Percentiles rank a stretch among this genome's conserved stretches.
These are phyloP conservation scores for Oryza longistaminata DNA, from an alignment of 176 grass and related monocot species.

Conservation along the genomic window DNA sequence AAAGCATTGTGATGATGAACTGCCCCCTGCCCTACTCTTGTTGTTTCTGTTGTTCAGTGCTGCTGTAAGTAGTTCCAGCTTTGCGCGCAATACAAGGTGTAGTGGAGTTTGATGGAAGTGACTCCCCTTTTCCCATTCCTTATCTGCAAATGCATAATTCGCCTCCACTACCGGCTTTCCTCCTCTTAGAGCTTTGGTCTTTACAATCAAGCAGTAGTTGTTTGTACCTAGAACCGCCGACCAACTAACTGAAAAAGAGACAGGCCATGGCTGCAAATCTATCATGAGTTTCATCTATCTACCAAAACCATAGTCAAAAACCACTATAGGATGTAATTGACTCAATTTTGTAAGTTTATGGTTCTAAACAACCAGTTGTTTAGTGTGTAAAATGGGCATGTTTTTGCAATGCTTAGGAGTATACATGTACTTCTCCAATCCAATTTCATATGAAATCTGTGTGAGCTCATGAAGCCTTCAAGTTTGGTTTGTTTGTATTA, in stretches of 20 bases:
- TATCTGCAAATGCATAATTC: slow-evolving; percentile 34
- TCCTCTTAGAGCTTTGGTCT: neutral
- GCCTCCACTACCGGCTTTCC: neutral
- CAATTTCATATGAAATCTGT: neutral
- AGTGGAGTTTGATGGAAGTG: slow-evolving; percentile 31
- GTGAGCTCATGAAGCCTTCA: neutral
- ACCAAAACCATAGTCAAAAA: neutral
- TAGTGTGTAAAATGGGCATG: neutral
- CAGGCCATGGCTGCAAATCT: neutral
- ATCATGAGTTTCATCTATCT: neutral
- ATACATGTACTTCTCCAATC: neutral
- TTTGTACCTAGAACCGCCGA: neutral
- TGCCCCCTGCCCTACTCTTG: neutral
- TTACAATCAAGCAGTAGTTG: neutral
- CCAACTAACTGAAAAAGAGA: neutral
- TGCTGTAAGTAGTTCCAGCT: slow-evolving; percentile 9
- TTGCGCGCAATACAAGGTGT: slow-evolving; percentile 15
- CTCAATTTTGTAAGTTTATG: neutral
- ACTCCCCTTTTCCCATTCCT: slow-evolving; percentile 8
- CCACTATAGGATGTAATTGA: neutral
- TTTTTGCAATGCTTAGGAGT: neutral
- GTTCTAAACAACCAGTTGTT: neutral
- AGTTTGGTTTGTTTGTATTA: neutral
- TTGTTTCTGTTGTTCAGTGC: slow-evolving; percentile 11
- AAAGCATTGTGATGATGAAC: slow-evolving; percentile 9